Percentiles rank a stretch among this genome's conserved stretches.
Conservation (phyloP, 2,329 filamentous ascomycete species). For the Dryadomyces quercus-mongolicae region DNA sequence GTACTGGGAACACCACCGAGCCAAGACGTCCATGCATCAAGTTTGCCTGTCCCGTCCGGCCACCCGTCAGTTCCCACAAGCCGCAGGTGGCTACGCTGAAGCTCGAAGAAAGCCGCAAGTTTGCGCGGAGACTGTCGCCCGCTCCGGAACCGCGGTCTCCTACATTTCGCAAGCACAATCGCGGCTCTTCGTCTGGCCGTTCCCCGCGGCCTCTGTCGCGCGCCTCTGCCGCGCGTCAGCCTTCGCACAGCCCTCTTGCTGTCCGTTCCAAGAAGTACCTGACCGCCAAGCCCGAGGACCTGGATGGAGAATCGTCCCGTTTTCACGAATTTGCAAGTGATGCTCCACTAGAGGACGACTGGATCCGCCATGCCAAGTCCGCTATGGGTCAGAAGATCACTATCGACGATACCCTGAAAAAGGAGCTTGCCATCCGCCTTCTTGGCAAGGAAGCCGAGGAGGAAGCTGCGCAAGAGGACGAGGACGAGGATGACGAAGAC, state of each 20-base stretch:
- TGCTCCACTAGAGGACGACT: slow-evolving; percentile 72
- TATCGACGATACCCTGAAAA: slow-evolving; percentile 76
- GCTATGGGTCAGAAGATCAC: slow-evolving; percentile 59
- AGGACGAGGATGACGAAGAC: slow-evolving; percentile 43
- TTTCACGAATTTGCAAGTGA: slow-evolving; percentile 93
- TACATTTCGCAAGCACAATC: slow-evolving; percentile 16
- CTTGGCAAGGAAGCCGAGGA: slow-evolving; percentile 84
- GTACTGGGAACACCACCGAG: slow-evolving; percentile 7
- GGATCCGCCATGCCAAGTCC: slow-evolving; percentile 61
- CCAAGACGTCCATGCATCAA: slow-evolving; percentile 55
- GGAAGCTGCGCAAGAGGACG: slow-evolving; percentile 65
- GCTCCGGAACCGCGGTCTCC: slow-evolving; percentile 19
- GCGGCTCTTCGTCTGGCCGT: slow-evolving; percentile 5
- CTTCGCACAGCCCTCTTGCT: slow-evolving; percentile 25
- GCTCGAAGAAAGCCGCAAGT: slow-evolving; percentile 9
- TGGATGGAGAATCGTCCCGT: slow-evolving; percentile 42
- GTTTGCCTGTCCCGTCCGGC: slow-evolving; percentile 57
- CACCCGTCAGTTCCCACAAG: slow-evolving; percentile 28
- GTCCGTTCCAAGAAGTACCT: slow-evolving; percentile 33
- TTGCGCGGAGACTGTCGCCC: slow-evolving; percentile 11
- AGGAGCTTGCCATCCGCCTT: slow-evolving; percentile 79
- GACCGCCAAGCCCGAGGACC: slow-evolving; percentile 35
- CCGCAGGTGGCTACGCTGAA: slow-evolving; percentile 10
- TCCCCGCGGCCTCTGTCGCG: slow-evolving; percentile 11
- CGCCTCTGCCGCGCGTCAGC: slow-evolving; percentile 21